phyloP scores from a whole-genome alignment of 768 basidiomycete species.

The Leccinum uliginosum region DNA sequence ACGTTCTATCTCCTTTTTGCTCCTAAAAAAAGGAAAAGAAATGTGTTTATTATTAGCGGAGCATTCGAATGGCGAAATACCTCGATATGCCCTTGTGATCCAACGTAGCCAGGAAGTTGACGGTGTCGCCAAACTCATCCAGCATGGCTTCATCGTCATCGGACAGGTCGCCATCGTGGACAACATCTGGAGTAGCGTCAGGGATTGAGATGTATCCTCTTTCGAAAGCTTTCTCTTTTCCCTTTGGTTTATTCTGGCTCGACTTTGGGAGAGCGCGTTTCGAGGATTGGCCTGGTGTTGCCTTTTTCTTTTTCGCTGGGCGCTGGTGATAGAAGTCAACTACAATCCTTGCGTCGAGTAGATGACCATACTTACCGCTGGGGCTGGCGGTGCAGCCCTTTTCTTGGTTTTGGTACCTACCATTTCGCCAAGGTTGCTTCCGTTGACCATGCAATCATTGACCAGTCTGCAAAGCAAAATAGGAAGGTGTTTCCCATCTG shows the following conservation, averaged over 20 bases:
- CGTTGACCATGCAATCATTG: not conserved
- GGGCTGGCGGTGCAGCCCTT: conserved; percentile 29
- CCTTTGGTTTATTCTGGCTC: conserved; percentile 37
- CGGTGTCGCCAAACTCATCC: conserved; percentile 56
- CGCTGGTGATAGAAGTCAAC: conserved; percentile 24
- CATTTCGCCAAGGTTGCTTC: conserved; percentile 17
- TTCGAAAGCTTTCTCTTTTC: conserved; percentile 59
- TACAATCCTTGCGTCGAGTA: not conserved
- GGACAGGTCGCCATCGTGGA: conserved; percentile 45
- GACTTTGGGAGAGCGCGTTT: conserved; percentile 15
- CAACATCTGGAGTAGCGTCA: conserved; percentile 2
- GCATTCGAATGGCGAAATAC: conserved; percentile 37
- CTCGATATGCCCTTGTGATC: conserved; percentile 79
- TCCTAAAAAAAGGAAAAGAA: conserved; percentile 43
- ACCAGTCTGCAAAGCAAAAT: conserved; percentile 2
- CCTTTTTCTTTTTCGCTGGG: conserved; percentile 60
- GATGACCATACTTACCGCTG: conserved; percentile 22
- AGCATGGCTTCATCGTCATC: conserved; percentile 68
- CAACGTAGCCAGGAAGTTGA: conserved; percentile 63
- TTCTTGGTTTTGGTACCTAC: conserved; percentile 26
- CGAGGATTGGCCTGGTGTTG: conserved; percentile 29
- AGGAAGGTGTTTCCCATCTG: conserved; percentile 22
- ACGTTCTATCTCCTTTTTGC: conserved; percentile 76
- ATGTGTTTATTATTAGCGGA: not conserved
- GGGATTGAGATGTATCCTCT: conserved; percentile 63